Base-by-base conservation (phyloP, 2,329 filamentous ascomycete species). In the Hymenoscyphus fraxineus region DNA sequence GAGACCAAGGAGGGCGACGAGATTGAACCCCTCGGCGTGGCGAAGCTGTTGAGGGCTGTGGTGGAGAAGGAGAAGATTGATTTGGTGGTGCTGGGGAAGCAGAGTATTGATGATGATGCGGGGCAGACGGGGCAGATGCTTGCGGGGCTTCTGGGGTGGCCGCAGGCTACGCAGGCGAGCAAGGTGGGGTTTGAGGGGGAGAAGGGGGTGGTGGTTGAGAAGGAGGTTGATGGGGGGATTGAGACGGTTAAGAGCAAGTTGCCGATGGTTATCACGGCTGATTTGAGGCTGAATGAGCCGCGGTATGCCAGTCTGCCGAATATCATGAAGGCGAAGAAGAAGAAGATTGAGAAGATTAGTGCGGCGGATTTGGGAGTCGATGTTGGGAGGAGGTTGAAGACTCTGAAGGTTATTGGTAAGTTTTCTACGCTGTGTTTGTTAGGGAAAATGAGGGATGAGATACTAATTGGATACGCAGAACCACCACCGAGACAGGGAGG, bases 271-370 rank as follows among this genome's bases (percentile, higher is more conserved):
- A 91, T 99, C 72, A 99, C 95, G 67, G 97, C 95, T 67, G 95
- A 99, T 81, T 78, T 99, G 80, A 82, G 95, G 61, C 81, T 99
- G 77, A 99, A 99, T 76, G 92, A 96, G 85, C 95, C 95, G 65
- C 83, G 95, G 69, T 99, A 97, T 78, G 95, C 94, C 27, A 97
- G 88, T 78, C 78, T 99, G 85, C 94, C 93, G 60, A 98, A 98
- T 77, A 98, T 99, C 70, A 99, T 99, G 95, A 99, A 98, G 89
- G 95, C 95, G 61, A 99, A 99, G 90, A 99, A 98, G 91, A 99
- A 99, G 90, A 91, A 91, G 75, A 76, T 99, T 72, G 92, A 95
- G 74, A 98, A 97, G 89, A 90, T 92, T 84, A 92, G 85, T 70
- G 77, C 97, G 77, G 84, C 82, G 64, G 95, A 99, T 76, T 90